Evolutionary conservation across 768 basidiomycete genomes (phyloP), one percentile per base, ranked within the genome.

Genomic region (Rubroboletus pulcherrimus): DNA sequence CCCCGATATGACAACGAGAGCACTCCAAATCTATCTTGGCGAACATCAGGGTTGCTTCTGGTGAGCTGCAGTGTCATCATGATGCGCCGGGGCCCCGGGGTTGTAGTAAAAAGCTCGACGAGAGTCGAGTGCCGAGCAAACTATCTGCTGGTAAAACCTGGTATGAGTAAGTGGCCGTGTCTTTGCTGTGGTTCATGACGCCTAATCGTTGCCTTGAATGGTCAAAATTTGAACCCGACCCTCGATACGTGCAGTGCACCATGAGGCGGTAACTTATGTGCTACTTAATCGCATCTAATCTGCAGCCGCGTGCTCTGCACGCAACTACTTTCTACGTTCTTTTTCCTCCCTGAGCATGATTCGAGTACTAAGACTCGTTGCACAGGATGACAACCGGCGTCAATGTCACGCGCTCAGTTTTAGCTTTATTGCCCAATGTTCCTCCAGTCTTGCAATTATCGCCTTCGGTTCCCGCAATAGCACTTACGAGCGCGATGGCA

Each of bases 401-500:
- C 42, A 76, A 77, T 54, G 10, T 74, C 9, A 41, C 68, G n/a
- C 61, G 66, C 21, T 54, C 58, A 12, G 49, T 59, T n/a, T 52
- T 69, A 43, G 57, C 64, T 24, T 26, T 66, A 49, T 54, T 53
- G 11, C 48, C 61, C n/a, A 47, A 49, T 15, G 24, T 65, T 38
- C 55, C 72, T 14, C 57, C 65, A 3, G 40, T 69, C 9, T 59
- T 63, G 52, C 67, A 65, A 29, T 46, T 61, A 15, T 53, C 63
- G 42, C 66, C 67, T 58, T 59, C 63, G 5, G 53, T 67, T 42
- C 67, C 67, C 12, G 70, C 68, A 8, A 43, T 74, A 15, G 66
- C 70, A 21, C 45, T 75, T 3, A 71, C 64, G 7, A 68, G 68
- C 46, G 53, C 55, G 29, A 74, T 74, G 71, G 71, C 68, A 7